Evolutionary conservation across 1,284 basidiomycete species (phyloP).

Genomic region (Austroboletus niveus): DNA sequence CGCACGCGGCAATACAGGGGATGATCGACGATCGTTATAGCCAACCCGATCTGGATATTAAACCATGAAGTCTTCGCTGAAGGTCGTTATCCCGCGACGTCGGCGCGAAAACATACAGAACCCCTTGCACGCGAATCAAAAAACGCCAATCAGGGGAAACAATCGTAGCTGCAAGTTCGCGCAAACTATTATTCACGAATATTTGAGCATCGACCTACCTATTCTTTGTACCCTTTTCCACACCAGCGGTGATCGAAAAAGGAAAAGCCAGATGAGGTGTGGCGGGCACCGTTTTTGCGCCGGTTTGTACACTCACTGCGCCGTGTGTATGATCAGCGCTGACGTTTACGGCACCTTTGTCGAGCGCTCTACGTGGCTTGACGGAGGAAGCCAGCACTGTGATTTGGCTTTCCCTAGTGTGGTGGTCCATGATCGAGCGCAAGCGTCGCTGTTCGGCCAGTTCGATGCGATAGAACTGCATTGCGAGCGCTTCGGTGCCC

Average conservation of each 20-base stretch:
- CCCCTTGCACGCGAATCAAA: neutral
- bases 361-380: slow-evolving; percentile 8
- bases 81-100: neutral
- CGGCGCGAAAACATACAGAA: neutral
- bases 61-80: neutral
- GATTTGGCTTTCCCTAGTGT: slow-evolving; percentile 55
- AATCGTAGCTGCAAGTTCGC: neutral
- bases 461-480: slow-evolving; percentile 90
- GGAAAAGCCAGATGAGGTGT: slow-evolving; percentile 50
- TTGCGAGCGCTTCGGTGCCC: slow-evolving; percentile 79
- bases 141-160: neutral
- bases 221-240: slow-evolving; percentile 95
- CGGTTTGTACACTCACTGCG: slow-evolving; percentile 8
- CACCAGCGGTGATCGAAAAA: slow-evolving; percentile 93
- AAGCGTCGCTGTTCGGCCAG: slow-evolving; percentile 87
- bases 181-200: neutral
- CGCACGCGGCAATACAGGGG: neutral
- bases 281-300: slow-evolving; percentile 23
- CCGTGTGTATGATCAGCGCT: slow-evolving; percentile 4
- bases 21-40: slow-evolving; percentile 7
- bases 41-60: neutral
- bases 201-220: slow-evolving; percentile 56
- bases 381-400: neutral
- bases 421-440: slow-evolving; percentile 91
- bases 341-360: neutral